Evolutionary conservation across 1,284 basidiomycete genomes (phyloP).

Genomic region (Taiwanofungus camphoratus): DNA sequence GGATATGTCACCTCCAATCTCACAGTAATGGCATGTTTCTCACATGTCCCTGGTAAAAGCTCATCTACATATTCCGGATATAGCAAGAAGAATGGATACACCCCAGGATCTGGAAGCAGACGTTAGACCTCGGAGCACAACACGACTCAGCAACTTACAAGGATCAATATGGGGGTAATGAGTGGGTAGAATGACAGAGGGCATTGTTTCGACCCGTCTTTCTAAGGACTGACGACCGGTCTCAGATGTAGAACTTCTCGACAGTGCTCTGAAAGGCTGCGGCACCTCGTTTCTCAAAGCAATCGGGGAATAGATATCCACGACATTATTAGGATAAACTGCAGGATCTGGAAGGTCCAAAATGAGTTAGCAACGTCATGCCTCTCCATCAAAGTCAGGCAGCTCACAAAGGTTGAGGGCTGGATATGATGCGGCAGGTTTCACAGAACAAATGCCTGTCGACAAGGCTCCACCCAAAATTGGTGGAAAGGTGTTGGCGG

Average conservation of each 20-base stretch:
- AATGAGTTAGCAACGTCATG: not conserved
- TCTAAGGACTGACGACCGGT: not conserved
- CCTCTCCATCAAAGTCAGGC: not conserved
- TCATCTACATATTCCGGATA: conserved; percentile 3
- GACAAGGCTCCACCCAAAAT: not conserved
- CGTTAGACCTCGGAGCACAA: not conserved
- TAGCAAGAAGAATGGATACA: conserved; percentile 12
- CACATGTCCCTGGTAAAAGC: not conserved
- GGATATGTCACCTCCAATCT: conserved; percentile 10
- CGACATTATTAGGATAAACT: conserved; percentile 21
- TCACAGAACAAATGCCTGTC: not conserved
- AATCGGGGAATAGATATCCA: conserved; percentile 14
- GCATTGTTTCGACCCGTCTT: not conserved
- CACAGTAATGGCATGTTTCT: not conserved
- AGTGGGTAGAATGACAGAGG: not conserved
- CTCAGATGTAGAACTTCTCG: not conserved
- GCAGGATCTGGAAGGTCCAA: conserved; percentile 15
- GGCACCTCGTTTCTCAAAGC: too few relatives aligned
- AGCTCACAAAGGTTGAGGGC: conserved; percentile 6
- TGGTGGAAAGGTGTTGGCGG: not conserved
- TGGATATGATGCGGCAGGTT: conserved; percentile 4
- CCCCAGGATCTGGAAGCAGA: conserved; percentile 7
- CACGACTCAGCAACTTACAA: conserved; percentile 8
- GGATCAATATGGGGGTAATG: conserved; percentile 2
- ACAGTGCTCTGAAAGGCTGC: too few relatives aligned